Percentiles rank a stretch among this genome's conserved stretches.
Evolutionary conservation across 208 protist genomes (phyloP).

Genomic region (Leishmania gerbilli): DNA sequence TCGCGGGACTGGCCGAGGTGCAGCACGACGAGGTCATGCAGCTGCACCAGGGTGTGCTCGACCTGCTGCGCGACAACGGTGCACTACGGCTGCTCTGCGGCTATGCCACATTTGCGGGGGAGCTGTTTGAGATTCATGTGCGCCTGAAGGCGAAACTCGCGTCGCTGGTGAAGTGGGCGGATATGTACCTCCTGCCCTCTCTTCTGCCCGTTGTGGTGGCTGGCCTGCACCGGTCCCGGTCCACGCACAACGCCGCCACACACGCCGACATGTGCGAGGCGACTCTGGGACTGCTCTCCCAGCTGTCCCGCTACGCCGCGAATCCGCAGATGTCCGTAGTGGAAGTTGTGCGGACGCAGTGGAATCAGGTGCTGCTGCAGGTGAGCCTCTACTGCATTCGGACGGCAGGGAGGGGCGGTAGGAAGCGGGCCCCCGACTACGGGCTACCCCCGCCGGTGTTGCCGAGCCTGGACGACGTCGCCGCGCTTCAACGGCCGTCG

Average conservation of each 20-base stretch:
- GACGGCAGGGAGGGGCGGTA: slow-evolving; percentile 25
- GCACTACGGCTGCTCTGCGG: slow-evolving; percentile 63
- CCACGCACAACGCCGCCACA: slow-evolving; percentile 42
- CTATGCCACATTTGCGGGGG: slow-evolving; percentile 55
- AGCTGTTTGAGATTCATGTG: slow-evolving; percentile 47
- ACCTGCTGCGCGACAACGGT: slow-evolving; percentile 37
- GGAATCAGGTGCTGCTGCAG: slow-evolving; percentile 43
- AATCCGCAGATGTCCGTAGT: slow-evolving; percentile 25
- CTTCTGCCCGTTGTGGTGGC: slow-evolving; percentile 40
- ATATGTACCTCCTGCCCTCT: slow-evolving; percentile 35
- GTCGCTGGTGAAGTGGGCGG: slow-evolving; percentile 38
- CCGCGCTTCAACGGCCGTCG: slow-evolving; percentile 2
- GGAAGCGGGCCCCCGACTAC: slow-evolving; percentile 17
- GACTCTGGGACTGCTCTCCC: slow-evolving; percentile 53
- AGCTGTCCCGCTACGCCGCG: slow-evolving; percentile 41
- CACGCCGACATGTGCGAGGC: slow-evolving; percentile 64
- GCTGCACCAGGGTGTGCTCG: slow-evolving; percentile 24
- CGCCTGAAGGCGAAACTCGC: slow-evolving; percentile 30
- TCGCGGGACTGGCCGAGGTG: neutral
- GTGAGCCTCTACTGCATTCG: slow-evolving; percentile 64
- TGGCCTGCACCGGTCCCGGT: slow-evolving; percentile 34
- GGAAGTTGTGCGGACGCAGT: slow-evolving; percentile 30
- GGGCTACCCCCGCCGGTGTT: slow-evolving; percentile 27
- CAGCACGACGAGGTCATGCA: slow-evolving; percentile 1
- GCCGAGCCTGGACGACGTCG: slow-evolving; percentile 26